A percentile compares a stretch with the other conserved stretches of the same genome.
These are phyloP conservation scores for Talaromyces sp. DNA, from an alignment of 2,329 filamentous ascomycete genomes.

Conservation along the genomic window DNA sequence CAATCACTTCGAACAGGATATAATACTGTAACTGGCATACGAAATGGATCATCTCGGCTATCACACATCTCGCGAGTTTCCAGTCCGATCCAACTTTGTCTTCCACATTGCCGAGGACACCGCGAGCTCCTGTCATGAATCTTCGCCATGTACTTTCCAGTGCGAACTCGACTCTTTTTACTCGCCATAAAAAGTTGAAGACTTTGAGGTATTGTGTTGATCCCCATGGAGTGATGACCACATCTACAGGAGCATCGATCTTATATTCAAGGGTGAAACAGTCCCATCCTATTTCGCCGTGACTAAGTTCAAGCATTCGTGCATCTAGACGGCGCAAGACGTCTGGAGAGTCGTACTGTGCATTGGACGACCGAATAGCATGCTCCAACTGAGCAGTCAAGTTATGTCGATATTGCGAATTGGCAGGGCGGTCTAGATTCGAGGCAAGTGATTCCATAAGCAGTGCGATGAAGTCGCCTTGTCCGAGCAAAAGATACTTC, in stretches of 20 bases:
- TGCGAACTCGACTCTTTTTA: constrained; percentile 96
- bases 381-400: constrained; percentile 97
- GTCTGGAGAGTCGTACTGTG: constrained; percentile 89
- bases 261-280: constrained; percentile 99
- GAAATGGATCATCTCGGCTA: constrained; percentile 98
- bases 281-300: constrained; percentile 98
- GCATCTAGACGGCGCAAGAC: constrained; percentile 88
- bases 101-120: constrained; percentile 77
- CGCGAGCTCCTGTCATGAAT: constrained; percentile 89
- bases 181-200: constrained; percentile 98
- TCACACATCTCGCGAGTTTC: constrained; percentile 82
- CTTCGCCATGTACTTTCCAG: constrained; percentile 87
- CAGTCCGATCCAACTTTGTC: constrained; percentile 73
- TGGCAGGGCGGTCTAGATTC: constrained; percentile 92
- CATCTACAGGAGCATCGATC: constrained; percentile 92
- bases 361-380: constrained; percentile 93
- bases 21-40: constrained; percentile 97
- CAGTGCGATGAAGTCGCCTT: constrained; percentile 94
- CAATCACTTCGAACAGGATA: constrained; percentile 97
- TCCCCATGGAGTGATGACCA: constrained; percentile 93
- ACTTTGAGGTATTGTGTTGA: constrained; percentile 96
- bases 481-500: constrained; percentile 88
- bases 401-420: constrained; percentile 92
- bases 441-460: constrained; percentile 94
- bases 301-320: constrained; percentile 94